Percentiles rank a stretch among this genome's conserved stretches.
phyloP scores from a whole-genome alignment of 371 early-diverging fungal genomes.

The Mucor irregularis region DNA sequence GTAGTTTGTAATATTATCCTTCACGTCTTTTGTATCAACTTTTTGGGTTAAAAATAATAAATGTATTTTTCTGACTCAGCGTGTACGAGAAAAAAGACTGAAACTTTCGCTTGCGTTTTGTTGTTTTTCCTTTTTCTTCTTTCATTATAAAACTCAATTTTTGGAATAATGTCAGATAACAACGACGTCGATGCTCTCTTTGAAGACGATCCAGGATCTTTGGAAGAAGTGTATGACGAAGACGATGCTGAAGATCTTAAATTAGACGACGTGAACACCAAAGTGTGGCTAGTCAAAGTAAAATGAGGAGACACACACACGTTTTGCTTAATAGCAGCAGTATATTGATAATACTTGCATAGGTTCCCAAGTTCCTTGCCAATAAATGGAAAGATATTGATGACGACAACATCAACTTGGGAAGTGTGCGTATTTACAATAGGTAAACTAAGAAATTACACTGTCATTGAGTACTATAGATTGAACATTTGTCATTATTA shows the following conservation, averaged over 20 bases:
- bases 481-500: conserved; percentile 5
- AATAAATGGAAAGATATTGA: conserved; percentile 76
- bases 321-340: no score
- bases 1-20: conserved; percentile 52
- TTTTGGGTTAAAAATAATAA: conserved; percentile 48
- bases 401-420: conserved; percentile 72
- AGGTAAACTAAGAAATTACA: conserved; percentile 30
- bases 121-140: conserved; percentile 1
- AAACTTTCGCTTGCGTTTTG: not conserved
- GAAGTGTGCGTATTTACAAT: conserved; percentile 77
- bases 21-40: conserved; percentile 59
- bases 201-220: conserved; percentile 62
- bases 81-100: not conserved
- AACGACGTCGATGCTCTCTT: conserved; percentile 59
- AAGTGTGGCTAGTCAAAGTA: conserved; percentile 53
- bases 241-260: conserved; percentile 77
- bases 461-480: not conserved
- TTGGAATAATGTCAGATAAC: conserved; percentile 32
- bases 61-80: not conserved
- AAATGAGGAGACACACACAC: no score
- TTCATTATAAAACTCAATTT: not conserved
- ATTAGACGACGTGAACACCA: conserved; percentile 73
- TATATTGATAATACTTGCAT: no score
- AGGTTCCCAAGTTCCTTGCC: conserved; percentile 83
- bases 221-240: conserved; percentile 52